These are phyloP conservation scores for Apophysomyces sp. DNA, from an alignment of 371 early-diverging fungal genomes.

Conservation along the genomic window DNA sequence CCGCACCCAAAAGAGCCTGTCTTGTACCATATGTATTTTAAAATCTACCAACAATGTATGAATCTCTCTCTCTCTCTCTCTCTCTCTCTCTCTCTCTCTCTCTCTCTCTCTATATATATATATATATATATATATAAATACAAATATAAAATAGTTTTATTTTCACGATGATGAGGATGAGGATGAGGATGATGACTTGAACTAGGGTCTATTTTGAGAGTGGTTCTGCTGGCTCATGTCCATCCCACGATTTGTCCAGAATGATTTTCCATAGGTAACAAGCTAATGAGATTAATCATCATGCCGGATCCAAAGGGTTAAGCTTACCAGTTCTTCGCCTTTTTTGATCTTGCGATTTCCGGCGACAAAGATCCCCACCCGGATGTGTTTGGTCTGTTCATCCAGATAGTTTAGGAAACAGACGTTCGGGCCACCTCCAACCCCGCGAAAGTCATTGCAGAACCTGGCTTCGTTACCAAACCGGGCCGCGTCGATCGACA, in stretches of 20 bases:
- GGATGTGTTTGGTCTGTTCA: conserved; percentile 41
- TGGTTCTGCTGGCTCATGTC: conserved; percentile 44
- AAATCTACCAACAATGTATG: too few relatives aligned
- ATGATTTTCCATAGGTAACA: conserved; percentile 52
- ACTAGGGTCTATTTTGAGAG: conserved; percentile 8
- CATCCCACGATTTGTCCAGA: conserved; percentile 53
- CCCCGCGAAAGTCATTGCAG: conserved; percentile 53
- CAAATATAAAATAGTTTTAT: too few relatives aligned
- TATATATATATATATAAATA: too few relatives aligned
- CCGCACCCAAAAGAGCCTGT: conserved; percentile 15
- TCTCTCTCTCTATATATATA: not conserved
- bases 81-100: too few relatives aligned
- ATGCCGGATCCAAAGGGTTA: not conserved
- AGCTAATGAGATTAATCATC: conserved; percentile 20
- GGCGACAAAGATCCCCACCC: conserved; percentile 48
- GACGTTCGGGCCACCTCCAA: conserved; percentile 49
- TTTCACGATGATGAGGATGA: not conserved
- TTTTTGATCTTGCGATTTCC: conserved; percentile 48
- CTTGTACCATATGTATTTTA: conserved; percentile 34
- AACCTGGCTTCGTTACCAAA: conserved; percentile 55
- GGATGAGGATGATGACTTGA: too few relatives aligned
- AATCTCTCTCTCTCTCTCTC: too few relatives aligned
- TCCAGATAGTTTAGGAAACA: conserved; percentile 54
- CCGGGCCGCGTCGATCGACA: conserved; percentile 50
- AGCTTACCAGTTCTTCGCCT: conserved; percentile 51